A percentile compares a stretch with the other conserved stretches of the same genome.
phyloP scores from a whole-genome alignment of 1,284 basidiomycete species.

The Mycena citricolor region DNA sequence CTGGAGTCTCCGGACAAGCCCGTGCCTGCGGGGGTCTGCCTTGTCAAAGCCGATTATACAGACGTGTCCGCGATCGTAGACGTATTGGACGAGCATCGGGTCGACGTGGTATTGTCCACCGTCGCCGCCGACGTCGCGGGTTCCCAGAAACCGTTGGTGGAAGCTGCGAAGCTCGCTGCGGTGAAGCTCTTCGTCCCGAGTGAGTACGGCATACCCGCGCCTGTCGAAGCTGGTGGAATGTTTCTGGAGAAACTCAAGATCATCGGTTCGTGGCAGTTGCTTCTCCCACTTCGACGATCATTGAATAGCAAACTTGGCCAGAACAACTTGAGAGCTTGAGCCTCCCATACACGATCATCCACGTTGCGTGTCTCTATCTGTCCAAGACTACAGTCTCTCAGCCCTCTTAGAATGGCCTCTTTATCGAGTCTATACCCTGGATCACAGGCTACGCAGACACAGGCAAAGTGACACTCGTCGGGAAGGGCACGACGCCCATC shows the following conservation, averaged over 20 bases:
- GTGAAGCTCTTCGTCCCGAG: constrained; percentile 2
- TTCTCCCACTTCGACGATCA: too few species aligned
- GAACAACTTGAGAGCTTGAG: too few species aligned
- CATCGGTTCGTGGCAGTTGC: too few species aligned
- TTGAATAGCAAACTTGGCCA: too few species aligned
- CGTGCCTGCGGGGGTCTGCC: constrained; percentile 1
- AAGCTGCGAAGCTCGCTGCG: constrained; percentile 2
- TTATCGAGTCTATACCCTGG: constrained; percentile 20
- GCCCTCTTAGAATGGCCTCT: constrained; percentile 17
- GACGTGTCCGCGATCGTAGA: background rate
- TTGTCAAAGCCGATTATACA: background rate
- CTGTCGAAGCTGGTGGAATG: too few species aligned
- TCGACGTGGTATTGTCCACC: constrained; percentile 4
- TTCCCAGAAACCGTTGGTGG: constrained; percentile 3
- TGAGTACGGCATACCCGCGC: constrained; percentile 4
- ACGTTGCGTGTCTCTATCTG: too few species aligned
- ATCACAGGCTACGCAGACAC: constrained; percentile 12
- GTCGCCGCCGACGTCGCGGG: background rate
- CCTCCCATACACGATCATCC: too few species aligned
- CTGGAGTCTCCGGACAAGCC: background rate
- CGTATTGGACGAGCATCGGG: constrained; percentile 1
- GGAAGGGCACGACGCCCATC: constrained; percentile 21
- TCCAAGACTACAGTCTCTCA: too few species aligned
- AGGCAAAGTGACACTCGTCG: constrained; percentile 19
- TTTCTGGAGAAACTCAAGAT: too few species aligned